Evolutionary conservation across 2,329 filamentous ascomycete genomes (phyloP).

Genomic region (Pyricularia pennisetigena): DNA sequence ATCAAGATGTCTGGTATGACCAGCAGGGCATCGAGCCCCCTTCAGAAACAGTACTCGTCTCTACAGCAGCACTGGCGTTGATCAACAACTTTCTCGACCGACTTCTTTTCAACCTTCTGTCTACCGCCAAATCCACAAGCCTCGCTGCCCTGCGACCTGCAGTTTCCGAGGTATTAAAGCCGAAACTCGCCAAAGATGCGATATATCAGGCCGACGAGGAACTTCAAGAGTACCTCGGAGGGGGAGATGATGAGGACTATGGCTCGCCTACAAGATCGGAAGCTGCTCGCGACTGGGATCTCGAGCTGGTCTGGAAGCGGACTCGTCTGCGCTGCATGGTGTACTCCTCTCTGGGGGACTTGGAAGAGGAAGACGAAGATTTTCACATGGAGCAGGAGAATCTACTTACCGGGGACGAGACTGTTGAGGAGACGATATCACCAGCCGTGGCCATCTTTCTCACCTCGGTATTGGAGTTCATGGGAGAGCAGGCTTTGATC

Average conservation of each 20-base stretch:
- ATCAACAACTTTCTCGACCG: constrained; percentile 93
- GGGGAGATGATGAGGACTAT: constrained; percentile 64
- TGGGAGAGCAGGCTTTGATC: constrained; percentile 86
- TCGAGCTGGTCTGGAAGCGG: constrained; percentile 91
- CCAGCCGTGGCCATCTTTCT: constrained; percentile 92
- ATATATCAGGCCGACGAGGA: constrained; percentile 28
- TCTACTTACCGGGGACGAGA: constrained; percentile 48
- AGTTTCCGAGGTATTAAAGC: constrained; percentile 78
- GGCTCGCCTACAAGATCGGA: constrained; percentile 37
- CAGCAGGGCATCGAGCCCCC: constrained; percentile 56
- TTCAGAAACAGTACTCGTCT: constrained; percentile 62
- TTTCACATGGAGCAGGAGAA: constrained; percentile 74
- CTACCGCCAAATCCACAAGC: constrained; percentile 66
- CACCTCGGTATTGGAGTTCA: constrained; percentile 86
- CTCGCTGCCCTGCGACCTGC: constrained; percentile 69
- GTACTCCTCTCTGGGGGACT: constrained; percentile 88
- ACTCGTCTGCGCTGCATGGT: constrained; percentile 94
- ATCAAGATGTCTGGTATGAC: constrained; percentile 60
- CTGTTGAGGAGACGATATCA: constrained; percentile 62
- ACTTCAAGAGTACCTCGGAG: constrained; percentile 76
- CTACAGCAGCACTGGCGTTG: constrained; percentile 61
- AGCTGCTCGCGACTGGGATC: constrained; percentile 59
- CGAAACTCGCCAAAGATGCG: constrained; percentile 67
- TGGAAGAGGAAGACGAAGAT: constrained; percentile 97
- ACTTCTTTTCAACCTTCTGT: constrained; percentile 83